Conservation (phyloP, 257 asterid genomes). For the Jacaranda mimosifolia region DNA sequence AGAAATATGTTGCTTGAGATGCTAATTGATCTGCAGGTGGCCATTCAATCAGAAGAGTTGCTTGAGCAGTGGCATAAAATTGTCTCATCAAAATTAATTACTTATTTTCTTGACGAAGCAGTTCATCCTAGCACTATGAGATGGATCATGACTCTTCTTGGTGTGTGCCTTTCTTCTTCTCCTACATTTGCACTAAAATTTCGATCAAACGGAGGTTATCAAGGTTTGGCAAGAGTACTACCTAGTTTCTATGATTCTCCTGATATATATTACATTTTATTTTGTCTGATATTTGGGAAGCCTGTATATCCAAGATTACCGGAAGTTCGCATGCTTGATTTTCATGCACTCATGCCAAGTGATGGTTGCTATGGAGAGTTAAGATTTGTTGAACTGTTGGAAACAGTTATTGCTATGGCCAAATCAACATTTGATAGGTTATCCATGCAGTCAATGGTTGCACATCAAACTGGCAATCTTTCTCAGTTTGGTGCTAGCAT, state of each 20-base stretch:
- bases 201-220: constrained; percentile 97
- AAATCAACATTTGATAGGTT: constrained; percentile 95
- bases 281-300: constrained; percentile 94
- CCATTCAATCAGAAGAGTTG: constrained; percentile 90
- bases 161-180: constrained; percentile 96
- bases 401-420: constrained; percentile 94
- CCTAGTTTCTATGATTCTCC: constrained; percentile 98
- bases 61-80: constrained; percentile 99
- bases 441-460: constrained; percentile 81
- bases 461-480: constrained; percentile 84
- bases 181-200: constrained; percentile 92
- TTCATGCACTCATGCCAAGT: constrained; percentile 96
- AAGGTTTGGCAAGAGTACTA: constrained; percentile 91
- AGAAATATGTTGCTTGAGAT: constrained; percentile 99
- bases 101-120: constrained; percentile 94
- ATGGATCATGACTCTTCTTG: constrained; percentile 99
- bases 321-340: constrained; percentile 97
- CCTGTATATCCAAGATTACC: constrained; percentile 99
- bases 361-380: constrained; percentile 78
- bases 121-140: constrained; percentile 99
- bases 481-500: constrained; percentile 92
- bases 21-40: constrained; percentile 96
- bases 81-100: constrained; percentile 89
- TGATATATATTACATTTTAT: constrained; percentile 92
- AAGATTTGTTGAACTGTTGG: constrained; percentile 86